Evolutionary conservation across 108 stramenopile genomes (phyloP).

Genomic region (Discostella pseudostelligera): DNA sequence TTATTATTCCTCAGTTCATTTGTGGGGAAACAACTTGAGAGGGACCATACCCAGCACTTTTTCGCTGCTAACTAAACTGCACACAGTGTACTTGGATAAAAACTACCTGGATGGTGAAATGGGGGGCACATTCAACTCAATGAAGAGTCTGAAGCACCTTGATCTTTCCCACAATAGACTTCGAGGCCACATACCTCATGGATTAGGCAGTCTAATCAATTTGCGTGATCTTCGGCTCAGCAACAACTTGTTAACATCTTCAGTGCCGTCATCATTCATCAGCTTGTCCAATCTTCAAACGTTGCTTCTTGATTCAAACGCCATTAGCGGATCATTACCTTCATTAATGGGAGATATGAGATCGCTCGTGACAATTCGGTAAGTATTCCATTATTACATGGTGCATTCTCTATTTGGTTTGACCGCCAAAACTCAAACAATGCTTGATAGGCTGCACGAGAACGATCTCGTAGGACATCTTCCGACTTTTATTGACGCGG

Average conservation of each 20-base stretch:
- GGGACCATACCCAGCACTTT: conserved; percentile 48
- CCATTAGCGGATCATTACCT: conserved; percentile 36
- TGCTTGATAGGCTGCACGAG: conserved; percentile 19
- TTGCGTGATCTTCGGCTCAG: conserved; percentile 38
- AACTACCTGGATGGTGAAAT: conserved; percentile 37
- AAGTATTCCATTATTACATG: background rate
- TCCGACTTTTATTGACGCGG: conserved; percentile 29
- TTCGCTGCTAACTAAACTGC: conserved; percentile 35
- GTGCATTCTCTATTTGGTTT: background rate
- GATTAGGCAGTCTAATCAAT: conserved; percentile 37
- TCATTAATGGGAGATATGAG: conserved; percentile 16
- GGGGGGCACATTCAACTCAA: conserved; percentile 16
- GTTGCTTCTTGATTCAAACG: conserved; percentile 29
- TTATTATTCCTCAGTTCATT: conserved; percentile 9
- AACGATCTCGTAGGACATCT: conserved; percentile 37
- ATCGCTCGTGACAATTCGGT: conserved; percentile 26
- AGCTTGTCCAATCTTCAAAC: conserved; percentile 40
- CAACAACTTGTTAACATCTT: conserved; percentile 41
- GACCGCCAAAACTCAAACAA: background rate
- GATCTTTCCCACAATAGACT: conserved; percentile 42
- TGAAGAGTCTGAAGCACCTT: conserved; percentile 11
- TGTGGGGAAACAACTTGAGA: conserved; percentile 48
- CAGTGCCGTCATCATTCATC: conserved; percentile 29
- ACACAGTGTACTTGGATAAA: conserved; percentile 49
- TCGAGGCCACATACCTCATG: conserved; percentile 49